Conservation (phyloP, 2,329 filamentous ascomycete genomes). For the Hypoxylon sp. region DNA sequence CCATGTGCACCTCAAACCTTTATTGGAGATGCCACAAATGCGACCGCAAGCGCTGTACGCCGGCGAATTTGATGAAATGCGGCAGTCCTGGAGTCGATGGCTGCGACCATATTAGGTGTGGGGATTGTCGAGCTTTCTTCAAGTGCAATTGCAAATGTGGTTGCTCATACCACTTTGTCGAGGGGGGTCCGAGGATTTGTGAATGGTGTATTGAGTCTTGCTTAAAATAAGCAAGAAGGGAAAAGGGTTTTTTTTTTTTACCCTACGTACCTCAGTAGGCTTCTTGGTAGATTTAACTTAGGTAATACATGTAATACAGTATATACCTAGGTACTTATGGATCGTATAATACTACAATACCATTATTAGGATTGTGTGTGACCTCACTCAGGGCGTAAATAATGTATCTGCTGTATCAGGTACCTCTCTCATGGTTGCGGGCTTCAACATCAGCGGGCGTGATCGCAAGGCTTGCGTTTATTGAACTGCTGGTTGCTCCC, state of each 20-base stretch:
- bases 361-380: no score
- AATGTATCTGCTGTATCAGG: no score
- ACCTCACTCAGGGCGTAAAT: no score
- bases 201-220: constrained; percentile 27
- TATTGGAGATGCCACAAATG: constrained; percentile 43
- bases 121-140: constrained; percentile 34
- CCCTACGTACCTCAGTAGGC: background rate
- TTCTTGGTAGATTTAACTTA: background rate
- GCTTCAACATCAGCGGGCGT: no score
- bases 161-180: constrained; percentile 22
- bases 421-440: no score
- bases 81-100: background rate
- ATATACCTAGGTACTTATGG: no score
- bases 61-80: constrained; percentile 34
- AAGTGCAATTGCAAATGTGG: constrained; percentile 31
- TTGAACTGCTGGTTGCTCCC: no score
- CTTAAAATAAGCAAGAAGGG: background rate
- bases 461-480: no score
- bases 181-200: constrained; percentile 22
- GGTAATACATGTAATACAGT: background rate
- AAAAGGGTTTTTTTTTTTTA: background rate
- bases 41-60: background rate
- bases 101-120: constrained; percentile 41
- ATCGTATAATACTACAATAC: no score
- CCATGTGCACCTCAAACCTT: background rate